Evolutionary conservation across 2,329 filamentous ascomycete genomes (phyloP).

Genomic region (Arthrobotrys iridis): DNA sequence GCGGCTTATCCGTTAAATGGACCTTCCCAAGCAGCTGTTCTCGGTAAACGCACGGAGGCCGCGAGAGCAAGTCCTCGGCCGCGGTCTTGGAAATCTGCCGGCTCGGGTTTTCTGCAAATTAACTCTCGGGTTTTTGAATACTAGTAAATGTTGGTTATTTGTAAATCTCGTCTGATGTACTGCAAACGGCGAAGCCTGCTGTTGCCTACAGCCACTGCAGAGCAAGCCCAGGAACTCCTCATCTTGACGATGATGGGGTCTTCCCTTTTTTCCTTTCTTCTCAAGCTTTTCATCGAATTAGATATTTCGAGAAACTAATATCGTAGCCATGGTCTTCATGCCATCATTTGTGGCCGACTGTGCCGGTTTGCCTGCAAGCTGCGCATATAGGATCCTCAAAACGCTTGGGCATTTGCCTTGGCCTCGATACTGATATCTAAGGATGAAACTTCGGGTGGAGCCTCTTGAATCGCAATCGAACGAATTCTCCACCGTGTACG

Average conservation of each 20-base stretch:
- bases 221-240: constrained; percentile 18
- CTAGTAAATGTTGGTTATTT: constrained; percentile 4
- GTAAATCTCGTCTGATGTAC: constrained; percentile 22
- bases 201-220: constrained; percentile 28
- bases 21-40: constrained; percentile 45
- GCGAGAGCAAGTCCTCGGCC: constrained; percentile 32
- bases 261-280: background rate
- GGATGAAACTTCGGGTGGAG: constrained; percentile 42
- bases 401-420: constrained; percentile 35
- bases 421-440: constrained; percentile 45
- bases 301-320: background rate
- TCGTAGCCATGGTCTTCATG: background rate
- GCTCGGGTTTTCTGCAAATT: constrained; percentile 18
- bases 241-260: background rate
- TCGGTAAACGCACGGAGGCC: constrained; percentile 52
- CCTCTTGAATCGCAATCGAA: constrained; percentile 19
- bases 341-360: constrained; percentile 11
- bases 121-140: background rate
- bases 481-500: constrained; percentile 16
- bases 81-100: constrained; percentile 26
- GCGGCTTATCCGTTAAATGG: constrained; percentile 51
- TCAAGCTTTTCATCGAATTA: constrained; percentile 29
- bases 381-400: constrained; percentile 14
- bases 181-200: constrained; percentile 37
- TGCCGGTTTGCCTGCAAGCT: constrained; percentile 20